phyloP scores from a whole-genome alignment of 2,329 filamentous ascomycete genomes.

The Neopestalotiopsis sp. region DNA sequence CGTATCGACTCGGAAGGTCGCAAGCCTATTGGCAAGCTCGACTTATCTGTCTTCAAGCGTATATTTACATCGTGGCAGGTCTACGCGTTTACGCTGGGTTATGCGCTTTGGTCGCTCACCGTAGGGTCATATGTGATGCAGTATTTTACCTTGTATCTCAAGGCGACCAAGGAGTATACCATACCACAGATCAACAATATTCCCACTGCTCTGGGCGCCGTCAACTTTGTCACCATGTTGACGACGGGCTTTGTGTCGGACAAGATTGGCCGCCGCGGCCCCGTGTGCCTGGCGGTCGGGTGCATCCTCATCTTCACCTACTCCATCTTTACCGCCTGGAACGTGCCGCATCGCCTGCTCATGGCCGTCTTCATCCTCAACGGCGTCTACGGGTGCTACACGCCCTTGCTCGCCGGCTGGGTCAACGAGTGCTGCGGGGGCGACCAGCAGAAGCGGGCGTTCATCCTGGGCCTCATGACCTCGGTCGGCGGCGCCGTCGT shows the following conservation, averaged over 20 bases:
- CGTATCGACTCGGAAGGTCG: constrained; percentile 67
- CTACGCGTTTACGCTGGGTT: constrained; percentile 47
- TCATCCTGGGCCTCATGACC: constrained; percentile 45
- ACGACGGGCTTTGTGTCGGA: constrained; percentile 34
- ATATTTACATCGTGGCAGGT: constrained; percentile 49
- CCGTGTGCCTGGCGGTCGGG: constrained; percentile 43
- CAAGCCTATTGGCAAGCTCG: constrained; percentile 41
- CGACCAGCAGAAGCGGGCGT: constrained; percentile 49
- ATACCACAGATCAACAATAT: constrained; percentile 51
- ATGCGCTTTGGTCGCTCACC: constrained; percentile 45
- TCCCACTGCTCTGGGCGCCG: constrained; percentile 47
- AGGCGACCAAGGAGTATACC: constrained; percentile 39
- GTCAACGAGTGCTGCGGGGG: constrained; percentile 46
- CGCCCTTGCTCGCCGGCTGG: constrained; percentile 47
- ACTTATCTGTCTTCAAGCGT: constrained; percentile 42
- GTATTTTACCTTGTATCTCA: constrained; percentile 47
- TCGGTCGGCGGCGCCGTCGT: constrained; percentile 43
- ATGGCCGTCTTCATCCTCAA: constrained; percentile 46
- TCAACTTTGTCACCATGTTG: constrained; percentile 49
- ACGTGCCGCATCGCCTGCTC: constrained; percentile 40
- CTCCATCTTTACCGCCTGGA: constrained; percentile 43
- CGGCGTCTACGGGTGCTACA: constrained; percentile 48
- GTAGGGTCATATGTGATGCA: constrained; percentile 46
- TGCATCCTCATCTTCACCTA: constrained; percentile 42
- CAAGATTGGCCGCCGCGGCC: constrained; percentile 41